Base-by-base conservation (phyloP, 768 basidiomycete species). In the Leucosporidium yakuticum region DNA sequence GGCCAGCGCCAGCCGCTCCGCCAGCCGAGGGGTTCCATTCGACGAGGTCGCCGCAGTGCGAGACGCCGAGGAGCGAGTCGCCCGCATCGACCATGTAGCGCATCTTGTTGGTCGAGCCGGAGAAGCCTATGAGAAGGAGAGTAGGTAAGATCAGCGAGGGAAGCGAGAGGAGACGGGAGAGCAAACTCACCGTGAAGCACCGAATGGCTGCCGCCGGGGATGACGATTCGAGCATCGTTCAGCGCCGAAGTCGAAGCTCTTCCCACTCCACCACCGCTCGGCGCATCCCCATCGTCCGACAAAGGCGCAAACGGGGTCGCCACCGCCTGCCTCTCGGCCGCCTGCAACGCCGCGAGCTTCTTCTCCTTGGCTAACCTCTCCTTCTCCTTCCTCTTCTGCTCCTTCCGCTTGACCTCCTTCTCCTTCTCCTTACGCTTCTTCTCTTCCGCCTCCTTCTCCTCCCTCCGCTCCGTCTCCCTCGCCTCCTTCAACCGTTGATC, bases 51-150 rank as follows among this genome's bases (percentile, higher is more conserved):
- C 69, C 69, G 8, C 62, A 4, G 63, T 64, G 60, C 27, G 66
- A 64, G 48, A 67, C 56, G 20, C 65, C 63, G 55, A 71, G 56
- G 63, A 64, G 51, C 0, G 34, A 23, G 23, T 64, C 60, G 4
- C 60, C 63, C 27, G 59, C 68, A 27, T 47, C 34, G 25, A 71
- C n/a, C 66, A 71, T 62, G 54, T 67, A 60, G 9, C 69, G 66
- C 8, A 71, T 62, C 62, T 71, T 71, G 69, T 71, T 71, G 17
- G 55, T 47, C 6, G 53, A 51, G 14, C 69, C 69, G 56, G 63
- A 60, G 44, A 64, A 71, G 48, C 69, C 69, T 65, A 15, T 36
- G n/a, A 36, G 39, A 63, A 56, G n/a, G 57, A 62, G 27, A 44
- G 56, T n/a, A n/a, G 27, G 27, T 29, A 20, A 25, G 58, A 63